These are phyloP conservation scores for Trichoderma sp. DNA, from an alignment of 2,329 filamentous ascomycete genomes.

Conservation along the genomic window DNA sequence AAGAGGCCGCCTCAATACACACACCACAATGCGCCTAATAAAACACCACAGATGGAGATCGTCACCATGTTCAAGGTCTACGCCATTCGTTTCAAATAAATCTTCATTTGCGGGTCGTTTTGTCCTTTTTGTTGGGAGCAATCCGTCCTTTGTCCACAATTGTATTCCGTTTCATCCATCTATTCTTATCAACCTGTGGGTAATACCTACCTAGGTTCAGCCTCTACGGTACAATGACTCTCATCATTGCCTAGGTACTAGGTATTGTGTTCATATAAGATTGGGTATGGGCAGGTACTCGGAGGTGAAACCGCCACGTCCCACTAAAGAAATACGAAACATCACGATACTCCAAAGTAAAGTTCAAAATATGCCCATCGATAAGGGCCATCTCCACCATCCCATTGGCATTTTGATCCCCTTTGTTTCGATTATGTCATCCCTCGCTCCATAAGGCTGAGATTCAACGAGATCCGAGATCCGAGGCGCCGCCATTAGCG, in stretches of 20 bases:
- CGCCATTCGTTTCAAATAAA: not conserved
- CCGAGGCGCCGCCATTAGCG: not conserved
- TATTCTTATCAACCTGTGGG: not conserved
- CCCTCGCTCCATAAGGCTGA: not conserved
- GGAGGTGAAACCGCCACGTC: not conserved
- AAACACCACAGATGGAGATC: not conserved
- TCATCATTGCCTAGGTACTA: no score
- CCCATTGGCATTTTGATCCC: not conserved
- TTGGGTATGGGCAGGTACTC: no score
- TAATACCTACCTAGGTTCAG: no score
- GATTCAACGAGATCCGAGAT: not conserved
- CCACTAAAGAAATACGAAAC: not conserved
- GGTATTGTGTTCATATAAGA: no score
- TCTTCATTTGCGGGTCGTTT: not conserved
- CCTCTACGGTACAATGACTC: not conserved
- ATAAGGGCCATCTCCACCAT: no score
- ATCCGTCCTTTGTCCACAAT: not conserved
- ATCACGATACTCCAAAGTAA: not conserved
- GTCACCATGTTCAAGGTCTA: not conserved
- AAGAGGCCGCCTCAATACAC: not conserved
- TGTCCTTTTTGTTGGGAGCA: not conserved
- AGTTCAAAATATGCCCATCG: no score
- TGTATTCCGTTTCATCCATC: not conserved
- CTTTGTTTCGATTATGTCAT: not conserved
- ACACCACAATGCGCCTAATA: not conserved